Evolutionary conservation across 2,329 filamentous ascomycete species (phyloP), one percentile per base, ranked within the genome.

Genomic region (Achaetomium macrosporum): DNA sequence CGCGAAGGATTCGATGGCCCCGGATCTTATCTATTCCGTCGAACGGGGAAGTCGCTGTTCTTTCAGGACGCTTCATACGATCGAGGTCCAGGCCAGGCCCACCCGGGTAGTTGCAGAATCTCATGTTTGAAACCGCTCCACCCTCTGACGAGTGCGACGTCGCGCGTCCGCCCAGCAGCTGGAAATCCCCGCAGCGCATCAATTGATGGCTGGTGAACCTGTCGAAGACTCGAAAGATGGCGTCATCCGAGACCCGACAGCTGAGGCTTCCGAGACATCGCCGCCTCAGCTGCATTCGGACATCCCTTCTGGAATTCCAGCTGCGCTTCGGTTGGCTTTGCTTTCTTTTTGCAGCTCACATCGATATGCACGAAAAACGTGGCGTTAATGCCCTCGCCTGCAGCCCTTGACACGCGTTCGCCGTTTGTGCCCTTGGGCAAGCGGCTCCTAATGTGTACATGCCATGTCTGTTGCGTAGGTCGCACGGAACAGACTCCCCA

Each of bases 251-350:
- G 13, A 16, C 15, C 15, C 10, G 33, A 12, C 10, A 15, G 33
- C n/a, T n/a, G 13, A 16, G 36, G 31, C 40, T 36, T 37, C 40
- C 20, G 35, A 35, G 13, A n/a, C 25, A 40, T 35, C 42, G 33
- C 6, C 42, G 25, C 40, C 42, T 9, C 42, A 13, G 42, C 31
- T 20, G 40, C 48, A 51, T 20, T 16, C 33, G 29, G 31, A n/a
- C 41, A 16, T 42, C 42, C 6, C 19, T 51, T 51, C 49, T 51
- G 42, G 49, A 51, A 51, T 4, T 13, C 35, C 25, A 35, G 25
- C 25, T n/a, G 12, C 35, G 35, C 35, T 37, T 37, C 35, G 25
- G 25, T 25, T 7, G 25, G 25, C 25, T 25, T 25, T 7, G 7
- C 7, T 25, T 25, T 7, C 25, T 25, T 25, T 25, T 25, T 16